These are phyloP conservation scores for Senna siamea DNA, from an alignment of 306 rosid genomes.

Conservation along the genomic window DNA sequence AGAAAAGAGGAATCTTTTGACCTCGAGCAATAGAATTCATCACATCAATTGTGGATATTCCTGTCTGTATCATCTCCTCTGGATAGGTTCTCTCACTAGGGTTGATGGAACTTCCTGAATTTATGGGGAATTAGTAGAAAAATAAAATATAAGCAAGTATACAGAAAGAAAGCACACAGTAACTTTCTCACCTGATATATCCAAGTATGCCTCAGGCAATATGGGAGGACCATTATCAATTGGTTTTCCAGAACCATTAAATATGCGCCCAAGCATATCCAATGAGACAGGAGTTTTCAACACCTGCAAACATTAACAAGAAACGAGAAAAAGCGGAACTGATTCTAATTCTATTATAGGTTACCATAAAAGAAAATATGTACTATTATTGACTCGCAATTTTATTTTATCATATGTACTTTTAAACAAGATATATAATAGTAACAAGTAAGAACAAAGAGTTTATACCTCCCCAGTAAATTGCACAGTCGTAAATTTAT, in stretches of 20 bases:
- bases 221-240: conserved; percentile 99
- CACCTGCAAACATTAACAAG: conserved; percentile 60
- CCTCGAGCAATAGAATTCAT: conserved; percentile 99
- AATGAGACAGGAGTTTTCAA: conserved; percentile 95
- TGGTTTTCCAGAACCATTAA: conserved; percentile 99
- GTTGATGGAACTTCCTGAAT: conserved; percentile 94
- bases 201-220: conserved; percentile 98
- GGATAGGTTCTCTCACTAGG: conserved; percentile 99
- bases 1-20: conserved; percentile 97
- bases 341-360: conserved; percentile 17
- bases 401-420: neutral
- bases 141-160: conserved; percentile 13
- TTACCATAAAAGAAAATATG: conserved; percentile 25
- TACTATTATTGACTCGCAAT: neutral
- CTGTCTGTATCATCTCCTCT: conserved; percentile 99
- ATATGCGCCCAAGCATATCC: conserved; percentile 99
- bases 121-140: conserved; percentile 26
- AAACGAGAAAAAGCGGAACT: conserved; percentile 19
- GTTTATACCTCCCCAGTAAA: conserved; percentile 96
- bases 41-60: conserved; percentile 97
- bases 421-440: conserved; percentile 14
- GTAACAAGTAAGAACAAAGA: conserved; percentile 33
- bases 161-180: conserved; percentile 11
- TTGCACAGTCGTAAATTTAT: conserved; percentile 94
- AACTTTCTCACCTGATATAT: conserved; percentile 72